Evolutionary conservation across 129 eudicot species (phyloP).

Genomic region (Lonicera japonica): DNA sequence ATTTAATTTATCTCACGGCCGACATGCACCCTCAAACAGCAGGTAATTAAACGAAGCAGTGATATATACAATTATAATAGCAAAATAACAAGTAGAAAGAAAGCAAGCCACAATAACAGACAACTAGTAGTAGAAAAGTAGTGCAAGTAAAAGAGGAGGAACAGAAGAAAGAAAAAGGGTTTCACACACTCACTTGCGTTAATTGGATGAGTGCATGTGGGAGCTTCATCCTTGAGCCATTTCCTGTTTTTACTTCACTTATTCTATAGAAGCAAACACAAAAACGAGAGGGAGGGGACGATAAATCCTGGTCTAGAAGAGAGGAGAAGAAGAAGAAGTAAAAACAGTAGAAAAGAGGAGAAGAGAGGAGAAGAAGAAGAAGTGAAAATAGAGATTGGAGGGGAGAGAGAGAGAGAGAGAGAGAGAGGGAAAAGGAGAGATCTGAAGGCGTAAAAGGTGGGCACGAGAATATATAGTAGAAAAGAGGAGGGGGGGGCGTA

Average conservation of each 20-base stretch:
- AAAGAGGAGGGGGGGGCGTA: not conserved
- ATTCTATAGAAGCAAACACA: not conserved
- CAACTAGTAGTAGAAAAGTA: too few relatives aligned
- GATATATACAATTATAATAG: too few relatives aligned
- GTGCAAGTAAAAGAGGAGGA: not conserved
- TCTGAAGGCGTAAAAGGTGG: constrained; percentile 13
- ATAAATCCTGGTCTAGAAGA: not conserved
- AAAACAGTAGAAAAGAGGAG: too few relatives aligned
- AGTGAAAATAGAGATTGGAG: not conserved
- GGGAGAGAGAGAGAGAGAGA: too few relatives aligned
- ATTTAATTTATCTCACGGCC: too few relatives aligned
- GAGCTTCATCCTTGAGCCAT: constrained; percentile 15
- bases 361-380: too few relatives aligned
- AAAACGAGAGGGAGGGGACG: too few relatives aligned
- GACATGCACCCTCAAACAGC: too few relatives aligned
- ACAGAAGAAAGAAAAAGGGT: not conserved
- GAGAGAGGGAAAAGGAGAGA: not conserved
- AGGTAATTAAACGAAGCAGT: too few relatives aligned
- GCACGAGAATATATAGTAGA: constrained; percentile 7
- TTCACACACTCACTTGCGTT: constrained; percentile 17
- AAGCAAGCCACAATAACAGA: too few relatives aligned
- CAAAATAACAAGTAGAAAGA: too few relatives aligned
- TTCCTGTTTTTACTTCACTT: constrained; percentile 2
- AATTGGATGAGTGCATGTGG: constrained; percentile 13
- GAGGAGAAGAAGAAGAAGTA: not conserved